A percentile compares a stretch with the other conserved stretches of the same genome.
Evolutionary conservation across 495 filamentous ascomycete genomes (phyloP).

Genomic region (Pyrenula massariospora): DNA sequence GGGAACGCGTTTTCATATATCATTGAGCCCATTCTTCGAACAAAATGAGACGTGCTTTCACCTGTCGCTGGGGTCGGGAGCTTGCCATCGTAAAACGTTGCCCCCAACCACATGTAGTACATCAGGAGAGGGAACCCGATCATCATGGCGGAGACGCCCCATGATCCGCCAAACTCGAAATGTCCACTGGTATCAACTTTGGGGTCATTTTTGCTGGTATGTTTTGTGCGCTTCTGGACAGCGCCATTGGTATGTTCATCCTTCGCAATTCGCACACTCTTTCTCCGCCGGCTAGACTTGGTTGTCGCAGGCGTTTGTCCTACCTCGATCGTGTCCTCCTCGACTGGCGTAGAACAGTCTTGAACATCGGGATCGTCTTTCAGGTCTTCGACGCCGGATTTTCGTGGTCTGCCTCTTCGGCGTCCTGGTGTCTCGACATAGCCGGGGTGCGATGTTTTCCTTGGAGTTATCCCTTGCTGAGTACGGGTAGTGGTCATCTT

Average conservation of each 20-base stretch:
- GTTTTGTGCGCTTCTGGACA: slow-evolving; percentile 37
- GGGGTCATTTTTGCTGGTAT: slow-evolving; percentile 38
- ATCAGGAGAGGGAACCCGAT: slow-evolving; percentile 83
- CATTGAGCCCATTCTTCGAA: slow-evolving; percentile 50
- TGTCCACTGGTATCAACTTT: slow-evolving; percentile 69
- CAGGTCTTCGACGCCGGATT: slow-evolving; percentile 17
- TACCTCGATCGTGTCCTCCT: background rate
- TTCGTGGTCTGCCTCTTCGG: slow-evolving; percentile 19
- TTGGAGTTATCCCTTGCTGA: slow-evolving; percentile 38
- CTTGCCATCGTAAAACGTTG: slow-evolving; percentile 78
- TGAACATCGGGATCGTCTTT: slow-evolving; percentile 8
- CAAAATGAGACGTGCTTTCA: slow-evolving; percentile 57
- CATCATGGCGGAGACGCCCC: slow-evolving; percentile 74
- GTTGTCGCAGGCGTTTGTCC: slow-evolving; percentile 13
- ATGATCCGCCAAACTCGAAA: slow-evolving; percentile 82
- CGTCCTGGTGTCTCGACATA: slow-evolving; percentile 46
- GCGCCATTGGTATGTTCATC: slow-evolving; percentile 29
- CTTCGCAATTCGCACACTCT: slow-evolving; percentile 8
- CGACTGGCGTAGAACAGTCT: background rate
- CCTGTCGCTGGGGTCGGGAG: slow-evolving; percentile 56
- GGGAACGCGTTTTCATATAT: slow-evolving; percentile 77
- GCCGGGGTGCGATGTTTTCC: slow-evolving; percentile 40
- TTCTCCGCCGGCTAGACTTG: slow-evolving; percentile 9
- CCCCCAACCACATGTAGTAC: slow-evolving; percentile 99
- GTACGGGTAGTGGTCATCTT: slow-evolving; percentile 35